Conservation (phyloP, 2,329 filamentous ascomycete genomes). For the Venturia pyrina region DNA sequence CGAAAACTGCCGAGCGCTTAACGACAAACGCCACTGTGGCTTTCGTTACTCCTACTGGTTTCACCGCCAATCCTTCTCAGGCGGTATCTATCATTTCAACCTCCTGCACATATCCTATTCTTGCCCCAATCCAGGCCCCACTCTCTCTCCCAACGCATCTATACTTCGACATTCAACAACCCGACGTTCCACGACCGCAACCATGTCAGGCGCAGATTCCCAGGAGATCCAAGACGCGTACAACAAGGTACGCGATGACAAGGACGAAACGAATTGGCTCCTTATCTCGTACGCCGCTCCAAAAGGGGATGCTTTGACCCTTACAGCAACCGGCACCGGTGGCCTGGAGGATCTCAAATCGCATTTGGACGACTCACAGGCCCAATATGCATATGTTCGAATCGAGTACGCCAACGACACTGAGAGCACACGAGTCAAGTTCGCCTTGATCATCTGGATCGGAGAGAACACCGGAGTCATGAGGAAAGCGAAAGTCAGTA, state of each 20-base stretch:
- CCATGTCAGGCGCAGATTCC: slow-evolving; percentile 6
- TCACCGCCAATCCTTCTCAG: background rate
- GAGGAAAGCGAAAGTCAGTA: slow-evolving; percentile 58
- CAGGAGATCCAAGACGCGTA: slow-evolving; percentile 55
- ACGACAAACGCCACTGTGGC: background rate
- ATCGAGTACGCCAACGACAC: slow-evolving; percentile 63
- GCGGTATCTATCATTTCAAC: background rate
- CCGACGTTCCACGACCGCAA: background rate
- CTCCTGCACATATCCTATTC: background rate
- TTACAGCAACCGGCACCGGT: slow-evolving; percentile 49
- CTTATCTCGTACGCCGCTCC: slow-evolving; percentile 51
- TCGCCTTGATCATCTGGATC: slow-evolving; percentile 59
- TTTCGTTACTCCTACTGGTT: background rate
- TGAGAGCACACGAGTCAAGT: slow-evolving; percentile 59
- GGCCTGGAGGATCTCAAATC: slow-evolving; percentile 49
- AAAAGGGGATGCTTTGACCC: slow-evolving; percentile 45
- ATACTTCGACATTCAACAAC: background rate
- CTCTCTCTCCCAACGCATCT: background rate
- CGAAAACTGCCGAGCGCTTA: background rate
- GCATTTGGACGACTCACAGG: slow-evolving; percentile 48
- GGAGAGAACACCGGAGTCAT: slow-evolving; percentile 55
- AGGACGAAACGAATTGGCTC: slow-evolving; percentile 56
- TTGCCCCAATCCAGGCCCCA: background rate
- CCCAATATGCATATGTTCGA: slow-evolving; percentile 57
- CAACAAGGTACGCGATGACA: slow-evolving; percentile 57